Evolutionary conservation across 768 basidiomycete species (phyloP).

Genomic region (Suillus discolor): DNA sequence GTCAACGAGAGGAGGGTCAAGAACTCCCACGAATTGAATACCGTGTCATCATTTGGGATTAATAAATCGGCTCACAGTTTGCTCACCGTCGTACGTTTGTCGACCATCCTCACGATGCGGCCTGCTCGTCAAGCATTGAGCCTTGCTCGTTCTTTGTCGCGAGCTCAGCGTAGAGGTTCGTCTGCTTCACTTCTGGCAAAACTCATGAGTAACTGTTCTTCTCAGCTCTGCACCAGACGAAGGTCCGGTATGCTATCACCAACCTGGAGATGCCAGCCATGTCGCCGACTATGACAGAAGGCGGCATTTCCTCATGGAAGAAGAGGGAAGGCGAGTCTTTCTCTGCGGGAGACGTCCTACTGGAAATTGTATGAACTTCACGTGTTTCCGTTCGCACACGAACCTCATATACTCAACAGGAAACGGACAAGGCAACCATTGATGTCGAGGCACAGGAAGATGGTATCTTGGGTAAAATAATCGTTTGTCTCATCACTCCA

Average conservation of each 20-base stretch:
- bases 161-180: conserved; percentile 15
- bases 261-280: conserved; percentile 93
- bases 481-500: conserved; percentile 53
- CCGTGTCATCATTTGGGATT: conserved; percentile 1
- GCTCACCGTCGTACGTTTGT: conserved; percentile 5
- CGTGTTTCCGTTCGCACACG: conserved; percentile 3
- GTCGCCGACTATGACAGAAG: conserved; percentile 97
- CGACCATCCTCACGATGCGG: conserved; percentile 6
- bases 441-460: conserved; percentile 99
- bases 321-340: conserved; percentile 83
- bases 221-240: conserved; percentile 50
- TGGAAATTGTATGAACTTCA: conserved; percentile 75
- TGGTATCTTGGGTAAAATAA: conserved; percentile 89
- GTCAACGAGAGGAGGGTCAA: background rate
- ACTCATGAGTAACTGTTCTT: background rate
- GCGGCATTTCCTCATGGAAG: conserved; percentile 91
- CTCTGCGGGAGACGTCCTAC: conserved; percentile 77
- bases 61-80: conserved; percentile 2
- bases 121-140: conserved; percentile 16
- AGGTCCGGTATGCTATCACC: conserved; percentile 60
- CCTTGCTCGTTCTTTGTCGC: conserved; percentile 16
- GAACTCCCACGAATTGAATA: conserved; percentile 3
- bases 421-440: conserved; percentile 95
- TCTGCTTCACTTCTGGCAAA: background rate
- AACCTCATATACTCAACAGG: conserved; percentile 46